phyloP scores from a whole-genome alignment of 139 green algal species.

The Chlorella sp. region DNA sequence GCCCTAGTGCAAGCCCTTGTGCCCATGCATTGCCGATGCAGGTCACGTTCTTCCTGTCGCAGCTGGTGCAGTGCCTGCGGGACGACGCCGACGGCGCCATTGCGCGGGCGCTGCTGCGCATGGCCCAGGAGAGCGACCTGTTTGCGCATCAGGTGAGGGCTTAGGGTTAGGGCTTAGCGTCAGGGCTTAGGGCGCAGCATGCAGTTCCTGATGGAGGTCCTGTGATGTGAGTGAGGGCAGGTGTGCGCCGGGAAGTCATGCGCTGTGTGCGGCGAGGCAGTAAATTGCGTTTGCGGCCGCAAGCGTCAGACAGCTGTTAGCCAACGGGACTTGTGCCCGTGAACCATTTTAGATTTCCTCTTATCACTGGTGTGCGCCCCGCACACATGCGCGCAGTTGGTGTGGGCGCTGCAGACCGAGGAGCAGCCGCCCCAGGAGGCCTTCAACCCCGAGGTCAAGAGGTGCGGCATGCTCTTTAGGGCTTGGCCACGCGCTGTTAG shows the following conservation, averaged over 20 bases:
- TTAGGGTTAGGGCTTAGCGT: not conserved
- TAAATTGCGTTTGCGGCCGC: no score
- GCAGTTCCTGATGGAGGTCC: not conserved
- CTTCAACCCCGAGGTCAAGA: constrained; percentile 66
- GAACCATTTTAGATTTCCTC: no score
- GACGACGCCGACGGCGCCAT: constrained; percentile 51
- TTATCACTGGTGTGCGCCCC: no score
- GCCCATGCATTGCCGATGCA: constrained; percentile 14
- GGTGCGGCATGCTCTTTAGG: no score
- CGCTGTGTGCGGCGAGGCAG: no score
- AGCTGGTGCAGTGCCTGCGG: constrained; percentile 83
- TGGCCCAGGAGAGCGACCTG: constrained; percentile 50
- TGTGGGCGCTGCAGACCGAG: constrained; percentile 82
- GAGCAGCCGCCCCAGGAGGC: constrained; percentile 66
- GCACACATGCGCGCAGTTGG: constrained; percentile 48
- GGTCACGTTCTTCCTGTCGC: constrained; percentile 88
- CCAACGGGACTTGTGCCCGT: no score
- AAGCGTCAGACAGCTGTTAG: no score
- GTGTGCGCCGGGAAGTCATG: not conserved
- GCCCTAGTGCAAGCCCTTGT: constrained; percentile 6
- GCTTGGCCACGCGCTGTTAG: no score
- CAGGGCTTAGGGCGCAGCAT: not conserved
- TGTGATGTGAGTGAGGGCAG: not conserved
- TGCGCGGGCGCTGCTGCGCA: constrained; percentile 58
- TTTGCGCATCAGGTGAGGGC: constrained; percentile 64